These are phyloP conservation scores for Triticum timopheevii DNA, from an alignment of 176 grass and related monocot genomes.

Conservation along the genomic window DNA sequence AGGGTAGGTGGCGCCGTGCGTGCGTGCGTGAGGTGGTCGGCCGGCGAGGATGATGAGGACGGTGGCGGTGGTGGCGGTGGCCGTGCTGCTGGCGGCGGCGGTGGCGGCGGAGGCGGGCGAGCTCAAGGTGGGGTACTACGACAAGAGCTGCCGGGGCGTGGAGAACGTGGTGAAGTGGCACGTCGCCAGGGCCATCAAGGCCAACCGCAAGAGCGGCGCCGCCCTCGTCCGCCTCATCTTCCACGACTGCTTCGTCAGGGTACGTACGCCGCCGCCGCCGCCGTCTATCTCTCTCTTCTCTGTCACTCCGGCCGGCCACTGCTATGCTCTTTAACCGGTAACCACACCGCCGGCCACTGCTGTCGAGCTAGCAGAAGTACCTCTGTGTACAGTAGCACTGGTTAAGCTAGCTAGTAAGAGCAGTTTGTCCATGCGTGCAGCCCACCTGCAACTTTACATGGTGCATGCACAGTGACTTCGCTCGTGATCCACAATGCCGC, in stretches of 20 bases:
- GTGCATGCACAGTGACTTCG: neutral
- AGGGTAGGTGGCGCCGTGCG: too few species aligned
- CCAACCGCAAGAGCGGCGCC: constrained; percentile 36
- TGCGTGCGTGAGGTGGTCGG: neutral
- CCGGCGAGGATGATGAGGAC: constrained; percentile 1
- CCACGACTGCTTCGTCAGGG: constrained; percentile 91
- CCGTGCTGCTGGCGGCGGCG: neutral
- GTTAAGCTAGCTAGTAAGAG: neutral
- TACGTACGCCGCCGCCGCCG: neutral
- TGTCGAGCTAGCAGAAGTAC: neutral
- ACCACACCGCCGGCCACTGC: too few species aligned
- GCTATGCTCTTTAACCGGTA: neutral
- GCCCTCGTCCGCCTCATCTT: constrained; percentile 73
- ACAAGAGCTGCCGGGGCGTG: constrained; percentile 20
- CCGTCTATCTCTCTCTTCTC: neutral
- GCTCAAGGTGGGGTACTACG: constrained; percentile 51
- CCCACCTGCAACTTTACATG: neutral
- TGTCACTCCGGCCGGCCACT: neutral
- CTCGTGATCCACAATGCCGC: neutral
- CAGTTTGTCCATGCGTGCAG: neutral
- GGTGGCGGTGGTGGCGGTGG: neutral
- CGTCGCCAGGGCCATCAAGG: constrained; percentile 46
- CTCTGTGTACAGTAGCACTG: neutral
- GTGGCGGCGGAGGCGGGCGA: neutral
- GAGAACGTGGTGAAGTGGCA: constrained; percentile 51